Percentiles rank a stretch among this genome's conserved stretches.
phyloP scores from a whole-genome alignment of 768 basidiomycete genomes.

The Lactarius tabidus region DNA sequence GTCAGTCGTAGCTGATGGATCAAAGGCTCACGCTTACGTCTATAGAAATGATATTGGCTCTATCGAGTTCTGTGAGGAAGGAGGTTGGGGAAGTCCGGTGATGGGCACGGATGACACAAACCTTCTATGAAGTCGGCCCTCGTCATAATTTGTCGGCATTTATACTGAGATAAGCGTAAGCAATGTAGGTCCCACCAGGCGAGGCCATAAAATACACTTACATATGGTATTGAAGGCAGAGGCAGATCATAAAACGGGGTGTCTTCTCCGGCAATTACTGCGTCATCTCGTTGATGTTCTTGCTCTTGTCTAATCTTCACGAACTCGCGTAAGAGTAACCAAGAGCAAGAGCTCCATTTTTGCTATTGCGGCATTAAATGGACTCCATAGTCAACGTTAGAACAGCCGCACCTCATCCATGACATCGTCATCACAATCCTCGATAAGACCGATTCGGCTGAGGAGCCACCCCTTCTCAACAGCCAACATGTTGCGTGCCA shows the following conservation, averaged over 20 bases:
- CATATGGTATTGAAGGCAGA: constrained; percentile 62
- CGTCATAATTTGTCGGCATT: constrained; percentile 79
- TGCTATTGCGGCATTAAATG: constrained; percentile 39
- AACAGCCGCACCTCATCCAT: constrained; percentile 71
- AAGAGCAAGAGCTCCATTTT: constrained; percentile 81
- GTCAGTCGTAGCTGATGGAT: background rate
- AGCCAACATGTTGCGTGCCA: constrained; percentile 61
- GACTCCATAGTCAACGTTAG: background rate
- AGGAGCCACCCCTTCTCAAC: constrained; percentile 78
- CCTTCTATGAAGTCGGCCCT: constrained; percentile 78
- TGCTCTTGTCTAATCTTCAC: constrained; percentile 55
- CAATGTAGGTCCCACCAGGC: background rate
- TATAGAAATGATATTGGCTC: constrained; percentile 70
- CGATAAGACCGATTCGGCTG: constrained; percentile 76
- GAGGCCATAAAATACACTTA: constrained; percentile 31
- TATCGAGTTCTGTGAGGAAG: constrained; percentile 50
- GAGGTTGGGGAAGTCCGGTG: background rate
- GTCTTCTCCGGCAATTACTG: constrained; percentile 36
- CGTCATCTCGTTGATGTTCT: constrained; percentile 41
- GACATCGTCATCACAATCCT: constrained; percentile 79
- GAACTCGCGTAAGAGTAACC: constrained; percentile 72
- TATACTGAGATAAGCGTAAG: constrained; percentile 41
- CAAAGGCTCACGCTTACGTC: constrained; percentile 58
- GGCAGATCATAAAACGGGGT: constrained; percentile 43
- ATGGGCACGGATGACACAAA: constrained; percentile 31